These are phyloP conservation scores for Neonectria ditissima DNA, from an alignment of 2,329 filamentous ascomycete species.

Conservation along the genomic window DNA sequence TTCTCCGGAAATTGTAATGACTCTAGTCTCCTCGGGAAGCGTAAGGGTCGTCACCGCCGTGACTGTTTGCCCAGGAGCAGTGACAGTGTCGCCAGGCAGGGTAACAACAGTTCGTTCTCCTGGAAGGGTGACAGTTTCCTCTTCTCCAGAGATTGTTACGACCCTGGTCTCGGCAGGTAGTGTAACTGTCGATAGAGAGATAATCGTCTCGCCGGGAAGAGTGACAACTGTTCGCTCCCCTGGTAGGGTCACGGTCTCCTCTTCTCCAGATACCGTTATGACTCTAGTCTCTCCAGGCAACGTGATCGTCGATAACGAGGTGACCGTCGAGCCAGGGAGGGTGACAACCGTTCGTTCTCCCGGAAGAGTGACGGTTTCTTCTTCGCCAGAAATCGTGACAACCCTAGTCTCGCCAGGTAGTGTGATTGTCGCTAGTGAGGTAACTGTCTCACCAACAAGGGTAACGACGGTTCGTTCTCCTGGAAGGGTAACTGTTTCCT, in stretches of 20 bases:
- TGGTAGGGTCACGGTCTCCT: background rate
- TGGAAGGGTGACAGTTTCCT: constrained; percentile 5
- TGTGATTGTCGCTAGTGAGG: constrained; percentile 14
- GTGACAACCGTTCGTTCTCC: constrained; percentile 1
- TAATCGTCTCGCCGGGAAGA: background rate
- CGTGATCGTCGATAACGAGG: background rate
- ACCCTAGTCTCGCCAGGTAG: constrained; percentile 10
- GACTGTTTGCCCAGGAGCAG: constrained; percentile 30
- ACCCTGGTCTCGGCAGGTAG: background rate
- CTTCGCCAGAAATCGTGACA: constrained; percentile 31
- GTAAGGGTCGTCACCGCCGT: constrained; percentile 35
- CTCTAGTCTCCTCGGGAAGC: constrained; percentile 16
- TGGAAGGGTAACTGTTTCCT: constrained; percentile 8
- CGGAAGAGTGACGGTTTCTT: constrained; percentile 26
- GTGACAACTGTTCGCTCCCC: background rate
- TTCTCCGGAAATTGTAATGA: constrained; percentile 41
- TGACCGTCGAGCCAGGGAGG: constrained; percentile 3
- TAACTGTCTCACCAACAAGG: background rate
- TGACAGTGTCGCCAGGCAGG: constrained; percentile 4
- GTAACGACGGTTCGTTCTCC: constrained; percentile 2
- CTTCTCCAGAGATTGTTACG: constrained; percentile 27
- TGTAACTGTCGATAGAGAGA: constrained; percentile 4
- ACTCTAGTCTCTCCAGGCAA: background rate
- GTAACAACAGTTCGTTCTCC: constrained; percentile 9
- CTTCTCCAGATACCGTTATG: background rate